These are phyloP conservation scores for Sordariomycetes sp. DNA, from an alignment of 2,329 filamentous ascomycete species.

Conservation along the genomic window DNA sequence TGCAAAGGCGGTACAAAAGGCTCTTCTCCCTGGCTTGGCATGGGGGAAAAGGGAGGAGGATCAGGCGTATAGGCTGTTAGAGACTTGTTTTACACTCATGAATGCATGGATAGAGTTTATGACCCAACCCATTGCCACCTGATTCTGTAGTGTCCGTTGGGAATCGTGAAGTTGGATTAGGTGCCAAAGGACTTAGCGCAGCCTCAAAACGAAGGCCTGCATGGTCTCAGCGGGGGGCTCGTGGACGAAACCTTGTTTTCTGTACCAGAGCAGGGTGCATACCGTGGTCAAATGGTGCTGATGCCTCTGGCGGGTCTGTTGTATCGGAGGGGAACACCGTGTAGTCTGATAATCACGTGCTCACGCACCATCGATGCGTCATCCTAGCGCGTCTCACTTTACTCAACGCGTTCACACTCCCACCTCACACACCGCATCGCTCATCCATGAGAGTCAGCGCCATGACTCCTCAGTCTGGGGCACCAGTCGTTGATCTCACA, in stretches of 20 bases:
- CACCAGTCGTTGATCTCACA: neutral
- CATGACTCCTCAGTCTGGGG: neutral
- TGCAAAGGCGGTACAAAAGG: neutral
- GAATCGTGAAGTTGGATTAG: too few species aligned
- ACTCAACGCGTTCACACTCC: neutral
- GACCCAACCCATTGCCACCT: too few species aligned
- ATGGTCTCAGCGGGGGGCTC: too few species aligned
- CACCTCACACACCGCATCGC: neutral
- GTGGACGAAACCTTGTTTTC: too few species aligned
- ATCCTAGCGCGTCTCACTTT: slow-evolving; percentile 2
- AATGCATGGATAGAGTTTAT: slow-evolving; percentile 11
- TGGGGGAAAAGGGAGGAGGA: slow-evolving; percentile 2
- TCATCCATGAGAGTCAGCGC: neutral
- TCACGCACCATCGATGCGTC: slow-evolving; percentile 4
- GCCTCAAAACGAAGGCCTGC: too few species aligned
- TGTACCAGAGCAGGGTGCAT: too few species aligned
- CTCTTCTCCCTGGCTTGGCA: neutral
- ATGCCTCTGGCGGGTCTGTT: too few species aligned
- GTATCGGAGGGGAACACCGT: too few species aligned
- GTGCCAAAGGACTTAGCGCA: too few species aligned
- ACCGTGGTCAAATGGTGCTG: too few species aligned
- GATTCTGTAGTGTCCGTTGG: too few species aligned
- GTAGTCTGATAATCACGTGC: too few species aligned
- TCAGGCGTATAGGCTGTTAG: slow-evolving; percentile 7
- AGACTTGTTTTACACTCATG: slow-evolving; percentile 7